Percentiles rank a stretch among this genome's conserved stretches.
Evolutionary conservation across 345 rosid species (phyloP).

Genomic region (Rhodomyrtus tomentosa): DNA sequence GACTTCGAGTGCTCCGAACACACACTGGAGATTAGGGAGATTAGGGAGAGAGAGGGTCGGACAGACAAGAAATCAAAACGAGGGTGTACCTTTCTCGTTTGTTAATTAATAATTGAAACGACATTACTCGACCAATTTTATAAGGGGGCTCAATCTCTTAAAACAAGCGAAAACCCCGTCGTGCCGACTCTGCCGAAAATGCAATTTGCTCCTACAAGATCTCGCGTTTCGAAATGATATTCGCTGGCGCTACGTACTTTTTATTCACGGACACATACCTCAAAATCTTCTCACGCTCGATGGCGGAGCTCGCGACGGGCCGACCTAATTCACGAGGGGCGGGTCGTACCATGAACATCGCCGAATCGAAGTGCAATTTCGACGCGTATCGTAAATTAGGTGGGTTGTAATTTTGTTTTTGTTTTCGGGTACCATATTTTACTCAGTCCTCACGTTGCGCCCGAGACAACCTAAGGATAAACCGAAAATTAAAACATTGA

Average conservation of each 20-base stretch:
- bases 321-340: background rate
- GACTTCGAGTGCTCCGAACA: background rate
- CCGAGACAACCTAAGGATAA: background rate
- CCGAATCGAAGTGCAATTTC: background rate
- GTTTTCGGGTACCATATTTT: too few species aligned
- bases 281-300: background rate
- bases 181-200: background rate
- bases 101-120: background rate
- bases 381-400: background rate
- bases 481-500: background rate
- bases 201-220: background rate
- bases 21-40: background rate
- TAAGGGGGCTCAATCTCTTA: background rate
- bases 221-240: background rate
- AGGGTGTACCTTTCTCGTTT: background rate
- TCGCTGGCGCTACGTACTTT: background rate
- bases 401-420: too few species aligned
- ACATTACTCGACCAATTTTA: background rate
- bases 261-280: background rate
- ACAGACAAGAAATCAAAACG: background rate
- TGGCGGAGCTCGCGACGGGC: accelerated
- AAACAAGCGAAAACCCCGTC: background rate
- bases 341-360: background rate
- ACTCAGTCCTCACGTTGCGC: background rate
- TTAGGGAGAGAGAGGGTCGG: background rate